Percentiles rank a stretch among this genome's conserved stretches.
Conservation (phyloP, 495 filamentous ascomycete genomes). For the Neohortaea acidophila region DNA sequence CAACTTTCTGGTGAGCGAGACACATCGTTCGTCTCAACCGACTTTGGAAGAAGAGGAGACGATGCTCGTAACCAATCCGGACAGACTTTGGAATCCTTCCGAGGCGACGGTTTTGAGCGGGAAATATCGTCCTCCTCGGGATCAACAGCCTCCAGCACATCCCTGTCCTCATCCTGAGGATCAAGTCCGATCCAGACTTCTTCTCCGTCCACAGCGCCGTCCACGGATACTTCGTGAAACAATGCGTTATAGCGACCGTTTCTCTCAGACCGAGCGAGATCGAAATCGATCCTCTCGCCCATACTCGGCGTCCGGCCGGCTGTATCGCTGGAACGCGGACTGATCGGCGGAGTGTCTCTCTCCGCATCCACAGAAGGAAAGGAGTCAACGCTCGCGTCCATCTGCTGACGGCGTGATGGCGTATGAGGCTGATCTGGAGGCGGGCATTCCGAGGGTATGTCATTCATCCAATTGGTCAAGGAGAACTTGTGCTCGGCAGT, state of each 20-base stretch:
- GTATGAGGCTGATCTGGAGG: neutral
- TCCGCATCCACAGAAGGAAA: neutral
- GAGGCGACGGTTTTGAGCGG: too few relatives aligned
- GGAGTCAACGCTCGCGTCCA: neutral
- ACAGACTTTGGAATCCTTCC: too few relatives aligned
- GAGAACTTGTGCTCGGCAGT: neutral
- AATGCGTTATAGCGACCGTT: constrained; percentile 12
- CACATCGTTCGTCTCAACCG: too few relatives aligned
- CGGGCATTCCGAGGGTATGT: neutral
- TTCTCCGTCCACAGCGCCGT: neutral
- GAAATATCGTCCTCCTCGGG: too few relatives aligned
- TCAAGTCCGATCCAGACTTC: neutral
- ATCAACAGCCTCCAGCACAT: too few relatives aligned
- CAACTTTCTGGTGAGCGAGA: too few relatives aligned
- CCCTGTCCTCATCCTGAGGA: too few relatives aligned
- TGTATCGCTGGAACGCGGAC: neutral
- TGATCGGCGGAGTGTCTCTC: constrained; percentile 2
- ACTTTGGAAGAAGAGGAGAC: too few relatives aligned
- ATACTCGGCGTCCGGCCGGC: constrained; percentile 4
- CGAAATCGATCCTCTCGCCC: constrained; percentile 7
- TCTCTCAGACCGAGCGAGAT: constrained; percentile 7
- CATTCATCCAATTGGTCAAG: neutral
- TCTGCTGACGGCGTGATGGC: neutral
- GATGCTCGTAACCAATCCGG: too few relatives aligned
- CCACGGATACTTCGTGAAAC: neutral